Evolutionary conservation across 2,329 filamentous ascomycete genomes (phyloP).

Genomic region (Acarospora socialis): DNA sequence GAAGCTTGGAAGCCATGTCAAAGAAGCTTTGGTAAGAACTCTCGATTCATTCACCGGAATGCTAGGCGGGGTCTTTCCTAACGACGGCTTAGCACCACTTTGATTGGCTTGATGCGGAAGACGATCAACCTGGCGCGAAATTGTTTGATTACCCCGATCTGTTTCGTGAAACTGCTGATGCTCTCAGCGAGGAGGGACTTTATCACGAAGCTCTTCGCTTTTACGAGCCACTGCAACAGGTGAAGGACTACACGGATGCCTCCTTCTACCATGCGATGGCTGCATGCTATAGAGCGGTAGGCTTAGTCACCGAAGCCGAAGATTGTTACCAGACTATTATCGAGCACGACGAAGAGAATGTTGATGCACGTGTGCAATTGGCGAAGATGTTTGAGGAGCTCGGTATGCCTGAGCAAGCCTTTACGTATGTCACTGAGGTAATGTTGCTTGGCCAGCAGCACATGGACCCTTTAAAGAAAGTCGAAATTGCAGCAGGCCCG

Average conservation of each 20-base stretch:
- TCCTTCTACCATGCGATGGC: conserved; percentile 37
- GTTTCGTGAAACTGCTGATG: conserved; percentile 56
- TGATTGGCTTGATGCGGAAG: conserved; percentile 52
- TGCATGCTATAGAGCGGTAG: conserved; percentile 51
- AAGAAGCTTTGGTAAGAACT: conserved; percentile 58
- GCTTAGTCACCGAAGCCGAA: conserved; percentile 54
- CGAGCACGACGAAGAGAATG: conserved; percentile 54
- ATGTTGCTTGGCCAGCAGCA: conserved; percentile 33
- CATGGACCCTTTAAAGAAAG: no score
- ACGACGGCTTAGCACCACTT: conserved; percentile 44
- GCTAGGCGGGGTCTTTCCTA: not conserved
- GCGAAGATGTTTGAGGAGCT: conserved; percentile 72
- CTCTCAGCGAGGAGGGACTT: conserved; percentile 36
- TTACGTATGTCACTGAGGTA: conserved; percentile 62
- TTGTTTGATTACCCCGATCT: conserved; percentile 61
- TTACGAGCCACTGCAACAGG: conserved; percentile 37
- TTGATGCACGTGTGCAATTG: conserved; percentile 64
- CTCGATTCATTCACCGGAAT: not conserved
- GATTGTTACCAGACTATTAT: conserved; percentile 63
- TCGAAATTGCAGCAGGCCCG: no score
- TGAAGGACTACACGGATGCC: conserved; percentile 33
- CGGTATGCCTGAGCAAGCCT: conserved; percentile 59
- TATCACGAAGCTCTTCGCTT: conserved; percentile 44
- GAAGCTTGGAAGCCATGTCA: conserved; percentile 44
- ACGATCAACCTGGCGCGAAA: conserved; percentile 33